Conservation (phyloP, 495 filamentous ascomycete genomes). For the Bathelium albidoporum region DNA sequence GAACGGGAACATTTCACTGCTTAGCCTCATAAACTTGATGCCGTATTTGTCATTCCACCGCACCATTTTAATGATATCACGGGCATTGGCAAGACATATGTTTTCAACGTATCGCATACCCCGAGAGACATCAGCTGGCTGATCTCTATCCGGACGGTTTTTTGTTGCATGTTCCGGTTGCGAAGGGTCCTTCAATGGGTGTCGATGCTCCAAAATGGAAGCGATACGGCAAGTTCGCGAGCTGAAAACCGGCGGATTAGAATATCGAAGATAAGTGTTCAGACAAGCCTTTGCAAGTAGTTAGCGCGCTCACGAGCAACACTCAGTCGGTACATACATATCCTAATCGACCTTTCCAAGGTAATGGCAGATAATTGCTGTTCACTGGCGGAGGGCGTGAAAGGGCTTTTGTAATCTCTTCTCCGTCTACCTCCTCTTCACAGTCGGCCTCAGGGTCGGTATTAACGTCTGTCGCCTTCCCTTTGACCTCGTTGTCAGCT, state of each 20-base stretch:
- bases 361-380: conserved; percentile 75
- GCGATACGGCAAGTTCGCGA: conserved; percentile 87
- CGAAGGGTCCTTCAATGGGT: conserved; percentile 64
- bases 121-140: conserved; percentile 49
- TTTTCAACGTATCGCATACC: conserved; percentile 66
- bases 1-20: conserved; percentile 95
- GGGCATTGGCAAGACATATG: conserved; percentile 70
- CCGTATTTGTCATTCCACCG: conserved; percentile 89
- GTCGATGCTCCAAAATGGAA: conserved; percentile 79
- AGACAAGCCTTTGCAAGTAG: conserved; percentile 56
- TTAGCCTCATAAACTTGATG: conserved; percentile 87
- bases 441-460: conserved; percentile 32
- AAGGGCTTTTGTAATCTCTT: conserved; percentile 37
- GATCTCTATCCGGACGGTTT: conserved; percentile 65
- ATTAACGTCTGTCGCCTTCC: conserved; percentile 1
- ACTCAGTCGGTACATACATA: conserved; percentile 51
- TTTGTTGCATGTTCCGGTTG: conserved; percentile 70
- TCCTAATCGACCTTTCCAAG: conserved; percentile 86
- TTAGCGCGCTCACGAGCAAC: background rate
- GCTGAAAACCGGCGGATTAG: conserved; percentile 79
- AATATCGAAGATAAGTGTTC: conserved; percentile 81
- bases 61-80: conserved; percentile 74
- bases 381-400: conserved; percentile 66
- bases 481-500: conserved; percentile 3
- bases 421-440: conserved; percentile 31